phyloP scores from a whole-genome alignment of 2,329 filamentous ascomycete species.

The Venturia asperata region DNA sequence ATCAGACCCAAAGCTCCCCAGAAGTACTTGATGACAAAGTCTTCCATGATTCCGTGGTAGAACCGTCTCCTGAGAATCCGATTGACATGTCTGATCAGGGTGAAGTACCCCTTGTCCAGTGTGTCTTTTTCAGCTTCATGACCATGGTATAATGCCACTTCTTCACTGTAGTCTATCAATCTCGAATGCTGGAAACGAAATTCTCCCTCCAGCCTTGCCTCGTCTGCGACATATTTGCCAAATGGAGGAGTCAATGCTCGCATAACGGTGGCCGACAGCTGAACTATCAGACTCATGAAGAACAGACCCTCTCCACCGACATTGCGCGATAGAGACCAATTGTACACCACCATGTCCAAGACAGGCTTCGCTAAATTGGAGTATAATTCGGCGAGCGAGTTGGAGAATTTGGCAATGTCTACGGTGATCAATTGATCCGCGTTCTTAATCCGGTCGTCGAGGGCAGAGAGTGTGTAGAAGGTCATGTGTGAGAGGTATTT shows the following conservation, averaged over 20 bases:
- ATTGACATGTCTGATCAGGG: slow-evolving; percentile 97
- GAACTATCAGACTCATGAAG: slow-evolving; percentile 89
- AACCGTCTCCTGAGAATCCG: slow-evolving; percentile 82
- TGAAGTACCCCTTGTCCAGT: slow-evolving; percentile 97
- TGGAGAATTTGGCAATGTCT: slow-evolving; percentile 93
- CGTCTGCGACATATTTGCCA: slow-evolving; percentile 94
- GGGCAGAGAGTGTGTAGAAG: slow-evolving; percentile 89
- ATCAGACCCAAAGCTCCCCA: slow-evolving; percentile 91
- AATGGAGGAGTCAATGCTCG: slow-evolving; percentile 90
- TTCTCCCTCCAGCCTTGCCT: slow-evolving; percentile 88
- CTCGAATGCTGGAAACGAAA: slow-evolving; percentile 93
- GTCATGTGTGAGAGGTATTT: slow-evolving; percentile 96
- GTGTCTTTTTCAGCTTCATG: slow-evolving; percentile 94
- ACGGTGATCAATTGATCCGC: slow-evolving; percentile 96
- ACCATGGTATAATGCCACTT: slow-evolving; percentile 84
- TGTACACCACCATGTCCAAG: slow-evolving; percentile 95
- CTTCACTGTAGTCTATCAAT: slow-evolving; percentile 92
- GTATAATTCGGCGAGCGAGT: slow-evolving; percentile 89
- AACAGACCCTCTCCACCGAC: slow-evolving; percentile 96
- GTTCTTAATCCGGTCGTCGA: slow-evolving; percentile 98
- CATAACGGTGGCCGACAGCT: slow-evolving; percentile 89
- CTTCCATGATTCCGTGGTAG: slow-evolving; percentile 99
- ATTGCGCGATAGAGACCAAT: slow-evolving; percentile 83
- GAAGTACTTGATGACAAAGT: slow-evolving; percentile 99
- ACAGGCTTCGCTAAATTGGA: slow-evolving; percentile 93